Conservation (phyloP, 257 asterid species). For the Przewalskia tangutica region DNA sequence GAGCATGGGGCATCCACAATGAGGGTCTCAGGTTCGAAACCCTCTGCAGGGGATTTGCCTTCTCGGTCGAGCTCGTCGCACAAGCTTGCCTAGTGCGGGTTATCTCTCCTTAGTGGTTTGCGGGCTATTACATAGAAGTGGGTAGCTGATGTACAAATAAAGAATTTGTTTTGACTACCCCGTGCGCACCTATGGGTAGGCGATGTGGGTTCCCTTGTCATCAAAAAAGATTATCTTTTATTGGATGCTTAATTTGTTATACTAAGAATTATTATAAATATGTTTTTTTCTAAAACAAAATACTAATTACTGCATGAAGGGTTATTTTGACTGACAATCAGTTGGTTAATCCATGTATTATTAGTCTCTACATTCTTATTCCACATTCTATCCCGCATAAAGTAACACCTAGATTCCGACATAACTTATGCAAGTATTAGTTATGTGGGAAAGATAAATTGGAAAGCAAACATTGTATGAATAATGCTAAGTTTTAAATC, state of each 20-base stretch:
- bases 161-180: no score
- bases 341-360: not conserved
- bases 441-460: not conserved
- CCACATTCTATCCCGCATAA: not conserved
- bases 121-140: no score
- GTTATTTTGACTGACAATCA: not conserved
- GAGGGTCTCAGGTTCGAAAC: no score
- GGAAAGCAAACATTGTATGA: not conserved
- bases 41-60: no score
- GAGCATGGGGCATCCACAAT: no score
- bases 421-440: not conserved
- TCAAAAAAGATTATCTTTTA: not conserved
- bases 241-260: not conserved
- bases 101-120: no score
- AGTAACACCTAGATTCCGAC: not conserved
- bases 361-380: not conserved
- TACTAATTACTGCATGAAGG: not conserved
- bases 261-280: not conserved
- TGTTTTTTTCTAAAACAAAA: not conserved
- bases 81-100: no score
- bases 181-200: no score
- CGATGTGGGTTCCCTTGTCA: no score
- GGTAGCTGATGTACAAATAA: no score
- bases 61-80: no score
- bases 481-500: not conserved